These are phyloP conservation scores for Geum urbanum DNA, from an alignment of 306 rosid species.

Conservation along the genomic window DNA sequence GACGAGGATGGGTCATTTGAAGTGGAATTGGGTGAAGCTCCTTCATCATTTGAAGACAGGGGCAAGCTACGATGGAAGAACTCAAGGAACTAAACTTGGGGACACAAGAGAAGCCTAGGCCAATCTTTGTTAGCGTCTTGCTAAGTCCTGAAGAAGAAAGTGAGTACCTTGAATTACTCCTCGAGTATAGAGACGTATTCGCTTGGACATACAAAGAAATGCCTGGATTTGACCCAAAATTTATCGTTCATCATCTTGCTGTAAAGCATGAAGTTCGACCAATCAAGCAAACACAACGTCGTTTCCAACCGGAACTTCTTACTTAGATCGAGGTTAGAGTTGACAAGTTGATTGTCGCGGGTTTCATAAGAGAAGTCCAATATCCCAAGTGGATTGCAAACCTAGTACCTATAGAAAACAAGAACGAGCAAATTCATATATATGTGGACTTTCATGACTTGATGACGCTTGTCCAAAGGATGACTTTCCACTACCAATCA, in stretches of 20 bases:
- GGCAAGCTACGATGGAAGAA: background rate
- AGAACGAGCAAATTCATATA: background rate
- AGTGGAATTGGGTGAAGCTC: too few species aligned
- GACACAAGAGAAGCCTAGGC: background rate
- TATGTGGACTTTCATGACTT: background rate
- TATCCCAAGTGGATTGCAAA: background rate
- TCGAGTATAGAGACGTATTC: background rate
- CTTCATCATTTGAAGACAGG: background rate
- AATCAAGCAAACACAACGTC: too few species aligned
- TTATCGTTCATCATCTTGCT: background rate
- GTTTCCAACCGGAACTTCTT: too few species aligned
- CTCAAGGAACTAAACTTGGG: background rate
- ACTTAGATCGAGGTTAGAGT: too few species aligned
- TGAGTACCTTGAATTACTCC: background rate
- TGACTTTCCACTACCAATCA: too few species aligned
- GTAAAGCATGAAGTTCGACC: rapidly evolving
- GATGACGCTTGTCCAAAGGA: too few species aligned
- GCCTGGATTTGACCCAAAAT: background rate
- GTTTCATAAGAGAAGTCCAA: background rate
- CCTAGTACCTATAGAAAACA: background rate
- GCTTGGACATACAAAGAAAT: background rate
- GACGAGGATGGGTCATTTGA: too few species aligned
- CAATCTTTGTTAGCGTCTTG: background rate
- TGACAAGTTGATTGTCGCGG: too few species aligned
- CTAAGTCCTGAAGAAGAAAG: background rate